Evolutionary conservation across 2,329 filamentous ascomycete species (phyloP).

Genomic region (Orbilia quercus): DNA sequence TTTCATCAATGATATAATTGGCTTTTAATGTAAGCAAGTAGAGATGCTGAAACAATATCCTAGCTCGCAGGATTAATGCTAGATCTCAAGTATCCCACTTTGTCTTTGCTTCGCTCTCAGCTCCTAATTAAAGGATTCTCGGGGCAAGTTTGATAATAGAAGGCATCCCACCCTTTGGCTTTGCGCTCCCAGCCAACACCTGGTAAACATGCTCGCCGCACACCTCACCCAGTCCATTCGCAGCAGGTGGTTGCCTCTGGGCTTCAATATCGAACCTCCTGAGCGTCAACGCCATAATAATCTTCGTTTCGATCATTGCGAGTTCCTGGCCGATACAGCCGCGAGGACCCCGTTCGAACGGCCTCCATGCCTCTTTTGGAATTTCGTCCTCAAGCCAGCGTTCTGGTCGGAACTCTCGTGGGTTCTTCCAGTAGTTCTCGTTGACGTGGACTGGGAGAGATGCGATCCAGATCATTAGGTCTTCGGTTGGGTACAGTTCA

Average conservation of each 20-base stretch:
- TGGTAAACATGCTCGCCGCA: slow-evolving; percentile 58
- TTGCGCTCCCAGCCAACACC: slow-evolving; percentile 57
- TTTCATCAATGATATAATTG: too few species aligned
- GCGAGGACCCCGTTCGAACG: slow-evolving; percentile 69
- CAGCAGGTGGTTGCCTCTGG: slow-evolving; percentile 60
- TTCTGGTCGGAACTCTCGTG: slow-evolving; percentile 66
- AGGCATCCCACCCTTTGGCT: slow-evolving; percentile 59
- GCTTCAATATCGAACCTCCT: slow-evolving; percentile 67
- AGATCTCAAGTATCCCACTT: too few species aligned
- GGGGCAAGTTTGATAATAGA: slow-evolving; percentile 40
- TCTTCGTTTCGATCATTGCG: slow-evolving; percentile 67
- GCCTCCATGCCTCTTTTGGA: slow-evolving; percentile 67
- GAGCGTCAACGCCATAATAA: slow-evolving; percentile 67
- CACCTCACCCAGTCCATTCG: slow-evolving; percentile 57
- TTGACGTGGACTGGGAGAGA: slow-evolving; percentile 63
- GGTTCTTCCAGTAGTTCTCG: slow-evolving; percentile 64
- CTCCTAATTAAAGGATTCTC: too few species aligned
- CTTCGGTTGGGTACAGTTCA: slow-evolving; percentile 64
- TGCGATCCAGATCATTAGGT: slow-evolving; percentile 64
- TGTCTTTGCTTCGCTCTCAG: too few species aligned
- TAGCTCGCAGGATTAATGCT: too few species aligned
- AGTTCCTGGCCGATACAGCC: slow-evolving; percentile 72
- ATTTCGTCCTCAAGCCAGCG: slow-evolving; percentile 63
- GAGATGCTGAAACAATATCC: too few species aligned
- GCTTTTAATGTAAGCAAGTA: too few species aligned